Percentiles rank a stretch among this genome's conserved stretches.
Conservation (phyloP, 495 filamentous ascomycete genomes). For the Aspergillus taichungensis region DNA sequence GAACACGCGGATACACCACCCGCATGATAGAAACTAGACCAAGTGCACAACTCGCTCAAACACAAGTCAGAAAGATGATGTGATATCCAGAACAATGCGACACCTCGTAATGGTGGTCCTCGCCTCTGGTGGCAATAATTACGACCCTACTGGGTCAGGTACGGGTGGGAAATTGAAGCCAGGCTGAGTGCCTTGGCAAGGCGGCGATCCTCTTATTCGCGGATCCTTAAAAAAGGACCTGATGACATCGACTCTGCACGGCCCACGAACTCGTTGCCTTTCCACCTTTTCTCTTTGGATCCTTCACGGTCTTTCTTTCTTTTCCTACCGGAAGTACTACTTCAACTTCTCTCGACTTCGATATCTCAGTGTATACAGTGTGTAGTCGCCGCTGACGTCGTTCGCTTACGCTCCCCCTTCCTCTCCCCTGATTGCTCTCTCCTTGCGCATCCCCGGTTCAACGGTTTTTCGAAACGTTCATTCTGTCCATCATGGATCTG, state of each 20-base stretch:
- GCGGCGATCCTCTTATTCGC: constrained; percentile 31
- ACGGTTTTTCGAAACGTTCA: not conserved
- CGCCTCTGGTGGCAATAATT: too few relatives aligned
- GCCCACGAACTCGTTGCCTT: constrained; percentile 22
- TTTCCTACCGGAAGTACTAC: not conserved
- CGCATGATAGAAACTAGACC: too few relatives aligned
- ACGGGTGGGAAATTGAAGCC: constrained; percentile 7
- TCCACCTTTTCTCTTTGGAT: constrained; percentile 11
- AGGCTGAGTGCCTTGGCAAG: constrained; percentile 14
- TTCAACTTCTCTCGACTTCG: not conserved
- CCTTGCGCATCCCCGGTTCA: not conserved
- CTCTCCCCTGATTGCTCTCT: not conserved
- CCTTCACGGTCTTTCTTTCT: constrained; percentile 1
- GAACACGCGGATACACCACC: too few relatives aligned
- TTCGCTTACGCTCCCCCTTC: not conserved
- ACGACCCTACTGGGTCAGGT: constrained; percentile 3
- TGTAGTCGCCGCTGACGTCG: not conserved
- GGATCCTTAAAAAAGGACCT: constrained; percentile 24
- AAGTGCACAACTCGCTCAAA: too few relatives aligned
- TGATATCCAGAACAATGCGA: too few relatives aligned
- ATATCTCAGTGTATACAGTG: not conserved
- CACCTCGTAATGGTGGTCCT: too few relatives aligned
- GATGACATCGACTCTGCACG: constrained; percentile 36
- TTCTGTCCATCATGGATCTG: constrained; percentile 31
- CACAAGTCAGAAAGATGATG: too few relatives aligned